Base-by-base conservation (phyloP, 805 yeast genomes). In the Lachancea quebecensis region DNA sequence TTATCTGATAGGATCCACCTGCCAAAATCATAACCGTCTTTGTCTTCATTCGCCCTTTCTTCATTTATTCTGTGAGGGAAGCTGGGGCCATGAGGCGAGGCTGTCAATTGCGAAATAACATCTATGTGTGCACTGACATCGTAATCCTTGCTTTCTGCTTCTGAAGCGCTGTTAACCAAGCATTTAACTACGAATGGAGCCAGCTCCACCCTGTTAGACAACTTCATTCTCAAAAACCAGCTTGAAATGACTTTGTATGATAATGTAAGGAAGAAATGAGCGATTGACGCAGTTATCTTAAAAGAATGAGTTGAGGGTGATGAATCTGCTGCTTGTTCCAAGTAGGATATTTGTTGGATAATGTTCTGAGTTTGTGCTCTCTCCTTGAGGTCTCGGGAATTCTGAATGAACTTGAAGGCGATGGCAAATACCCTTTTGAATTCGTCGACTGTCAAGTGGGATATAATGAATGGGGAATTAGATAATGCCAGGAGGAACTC, bases 381-480 rank as follows among this genome's bases (percentile, higher is more conserved):
- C 30, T 53, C 49, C n/a, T 54, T 46, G 21, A 65, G 51, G 52
- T 84, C 89, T 42, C 74, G 70, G 1, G 87, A 78, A 56, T 80
- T 81, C 56, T 85, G 86, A 44, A 87, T 82, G 54, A 81, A 82
- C 54, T 82, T 81, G 67, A 88, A 85, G 1, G 89, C 82, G 59
- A 88, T 84, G 1, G 85, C 95, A 67, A 88, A 85, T 2, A 87
- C 86, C 39, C 89, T 71, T 55, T 81, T 82, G 59, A 74, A 83
- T 54, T 88, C 95, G 41, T 85, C 93, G 15, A 74, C 72, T 2
- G 85, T 83, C 58, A 87, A 82, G 54, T 82, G 82, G 1, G 86
- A 73, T 1, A 85, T 79, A 46, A 87, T 63, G 1, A 77, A 63
- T 0, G 91, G 89, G 35, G 83, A 71, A 45, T 82, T 74, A 0